phyloP scores from a whole-genome alignment of 2,329 filamentous ascomycete species.

The Aspergillus tamarii region DNA sequence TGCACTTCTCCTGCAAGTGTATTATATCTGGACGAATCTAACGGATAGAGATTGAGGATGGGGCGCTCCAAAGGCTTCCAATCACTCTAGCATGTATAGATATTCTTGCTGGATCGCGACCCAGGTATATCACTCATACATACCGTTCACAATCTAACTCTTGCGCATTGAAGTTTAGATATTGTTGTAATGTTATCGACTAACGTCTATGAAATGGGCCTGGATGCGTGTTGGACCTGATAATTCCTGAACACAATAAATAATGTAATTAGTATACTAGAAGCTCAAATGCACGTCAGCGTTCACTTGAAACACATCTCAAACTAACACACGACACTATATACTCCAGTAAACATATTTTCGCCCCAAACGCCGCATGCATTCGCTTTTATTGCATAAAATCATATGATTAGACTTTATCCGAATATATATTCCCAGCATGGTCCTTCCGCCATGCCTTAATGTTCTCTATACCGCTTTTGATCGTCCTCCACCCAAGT shows the following conservation, averaged over 20 bases:
- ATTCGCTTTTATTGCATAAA: not conserved
- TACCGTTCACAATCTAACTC: too few relatives aligned
- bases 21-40: too few relatives aligned
- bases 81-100: too few relatives aligned
- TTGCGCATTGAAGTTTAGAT: too few relatives aligned
- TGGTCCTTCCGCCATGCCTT: not conserved
- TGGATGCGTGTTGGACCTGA: too few relatives aligned
- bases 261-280: not conserved
- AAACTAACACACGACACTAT: not conserved
- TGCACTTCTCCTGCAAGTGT: too few relatives aligned
- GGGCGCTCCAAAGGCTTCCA: too few relatives aligned
- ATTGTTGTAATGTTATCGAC: too few relatives aligned
- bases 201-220: too few relatives aligned
- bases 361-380: not conserved
- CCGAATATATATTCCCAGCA: not conserved
- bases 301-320: not conserved
- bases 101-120: too few relatives aligned
- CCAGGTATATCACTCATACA: too few relatives aligned
- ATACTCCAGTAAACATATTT: not conserved
- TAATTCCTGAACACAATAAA: not conserved
- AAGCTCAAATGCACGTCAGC: not conserved
- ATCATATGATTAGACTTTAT: not conserved
- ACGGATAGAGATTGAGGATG: too few relatives aligned
- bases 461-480: not conserved
- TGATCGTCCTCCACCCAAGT: conserved; percentile 69